Evolutionary conservation across 768 basidiomycete species (phyloP).

Genomic region (Pleurotus sapidus): DNA sequence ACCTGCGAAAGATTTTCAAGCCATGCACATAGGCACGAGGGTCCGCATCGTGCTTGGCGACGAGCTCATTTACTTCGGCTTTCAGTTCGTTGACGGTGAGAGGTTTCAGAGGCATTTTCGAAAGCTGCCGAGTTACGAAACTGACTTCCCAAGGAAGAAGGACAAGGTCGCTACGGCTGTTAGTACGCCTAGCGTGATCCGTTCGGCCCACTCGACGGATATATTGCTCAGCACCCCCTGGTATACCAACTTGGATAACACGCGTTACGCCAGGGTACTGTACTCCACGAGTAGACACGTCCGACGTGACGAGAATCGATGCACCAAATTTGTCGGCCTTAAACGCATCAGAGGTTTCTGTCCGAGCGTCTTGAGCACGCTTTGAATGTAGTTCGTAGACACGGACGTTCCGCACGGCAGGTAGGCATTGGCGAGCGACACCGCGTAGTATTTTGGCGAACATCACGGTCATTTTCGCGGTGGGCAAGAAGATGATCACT

Average conservation of each 20-base stretch:
- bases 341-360: conserved; percentile 57
- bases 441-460: conserved; percentile 60
- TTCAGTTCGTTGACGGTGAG: conserved; percentile 46
- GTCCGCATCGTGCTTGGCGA: conserved; percentile 44
- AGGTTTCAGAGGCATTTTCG: conserved; percentile 66
- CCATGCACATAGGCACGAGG: conserved; percentile 23
- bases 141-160: conserved; percentile 76
- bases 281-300: conserved; percentile 85
- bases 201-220: conserved; percentile 86
- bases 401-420: conserved; percentile 45
- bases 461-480: conserved; percentile 82
- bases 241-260: conserved; percentile 89
- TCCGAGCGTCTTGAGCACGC: conserved; percentile 56
- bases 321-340: conserved; percentile 48
- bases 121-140: conserved; percentile 61
- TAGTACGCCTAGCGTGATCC: conserved; percentile 57
- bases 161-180: conserved; percentile 75
- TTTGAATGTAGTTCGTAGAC: conserved; percentile 86
- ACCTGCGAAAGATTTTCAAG: conserved; percentile 3
- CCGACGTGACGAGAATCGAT: conserved; percentile 76
- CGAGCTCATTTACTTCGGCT: conserved; percentile 42
- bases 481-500: conserved; percentile 78
- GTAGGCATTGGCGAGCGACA: conserved; percentile 40
- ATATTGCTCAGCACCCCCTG: conserved; percentile 64
- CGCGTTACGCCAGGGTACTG: conserved; percentile 91